Percentiles rank a stretch among this genome's conserved stretches.
Conservation (phyloP, 1,284 basidiomycete genomes). For the Pyrrhoderma lamaoense region DNA sequence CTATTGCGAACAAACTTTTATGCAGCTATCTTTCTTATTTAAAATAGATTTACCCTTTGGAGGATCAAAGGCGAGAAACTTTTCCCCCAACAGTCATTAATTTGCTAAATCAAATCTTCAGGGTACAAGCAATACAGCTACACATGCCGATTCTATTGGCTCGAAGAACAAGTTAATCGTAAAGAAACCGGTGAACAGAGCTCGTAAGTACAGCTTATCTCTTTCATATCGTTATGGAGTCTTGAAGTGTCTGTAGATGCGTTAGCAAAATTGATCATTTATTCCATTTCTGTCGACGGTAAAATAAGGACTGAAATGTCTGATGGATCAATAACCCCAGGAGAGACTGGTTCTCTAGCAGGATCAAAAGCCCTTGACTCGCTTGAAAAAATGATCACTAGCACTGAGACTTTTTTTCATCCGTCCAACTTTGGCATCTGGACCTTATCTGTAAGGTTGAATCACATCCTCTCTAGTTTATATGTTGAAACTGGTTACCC, state of each 20-base stretch:
- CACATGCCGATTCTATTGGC: conserved; percentile 60
- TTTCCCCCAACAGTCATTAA: neutral
- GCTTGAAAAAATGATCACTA: conserved; percentile 83
- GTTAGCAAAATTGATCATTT: conserved; percentile 84
- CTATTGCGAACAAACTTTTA: conserved; percentile 65
- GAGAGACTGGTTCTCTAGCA: conserved; percentile 56
- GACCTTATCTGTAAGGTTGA: conserved; percentile 50
- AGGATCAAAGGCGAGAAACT: conserved; percentile 47
- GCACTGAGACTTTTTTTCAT: conserved; percentile 91
- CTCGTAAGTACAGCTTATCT: conserved; percentile 43
- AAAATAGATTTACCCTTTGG: conserved; percentile 34
- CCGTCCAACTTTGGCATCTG: conserved; percentile 75
- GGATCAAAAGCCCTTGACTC: conserved; percentile 90
- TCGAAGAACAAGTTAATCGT: conserved; percentile 65
- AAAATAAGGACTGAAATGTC: conserved; percentile 40
- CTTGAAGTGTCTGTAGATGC: conserved; percentile 41
- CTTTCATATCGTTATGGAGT: conserved; percentile 10
- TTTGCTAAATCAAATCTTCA: conserved; percentile 24
- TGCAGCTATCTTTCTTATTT: neutral
- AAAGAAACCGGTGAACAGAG: conserved; percentile 69
- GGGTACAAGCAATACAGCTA: conserved; percentile 56
- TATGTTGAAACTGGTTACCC: neutral
- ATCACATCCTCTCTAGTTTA: too few relatives aligned
- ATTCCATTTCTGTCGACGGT: conserved; percentile 86
- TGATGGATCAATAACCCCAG: conserved; percentile 1